Evolutionary conservation across 768 basidiomycete genomes (phyloP).

Genomic region (Auricularia heimuer): DNA sequence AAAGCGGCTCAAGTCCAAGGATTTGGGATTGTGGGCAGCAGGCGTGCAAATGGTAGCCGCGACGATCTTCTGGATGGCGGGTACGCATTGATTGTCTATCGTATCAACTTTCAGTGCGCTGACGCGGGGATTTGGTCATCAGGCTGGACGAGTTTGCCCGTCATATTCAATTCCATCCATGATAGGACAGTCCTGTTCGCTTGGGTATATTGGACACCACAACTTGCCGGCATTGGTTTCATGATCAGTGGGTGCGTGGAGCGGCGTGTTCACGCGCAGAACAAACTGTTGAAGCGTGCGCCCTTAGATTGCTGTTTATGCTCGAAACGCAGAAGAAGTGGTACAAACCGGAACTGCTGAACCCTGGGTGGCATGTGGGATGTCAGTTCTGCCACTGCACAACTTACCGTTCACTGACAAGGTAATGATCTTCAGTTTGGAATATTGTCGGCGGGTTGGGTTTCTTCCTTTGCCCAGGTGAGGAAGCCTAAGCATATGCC

Average conservation of each 20-base stretch:
- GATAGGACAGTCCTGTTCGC: slow-evolving; percentile 11
- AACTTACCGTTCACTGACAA: slow-evolving; percentile 1
- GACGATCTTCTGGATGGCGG: slow-evolving; percentile 49
- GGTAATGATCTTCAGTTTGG: slow-evolving; percentile 31
- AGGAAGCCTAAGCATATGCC: background rate
- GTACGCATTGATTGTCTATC: slow-evolving; percentile 25
- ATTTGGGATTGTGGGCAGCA: slow-evolving; percentile 40
- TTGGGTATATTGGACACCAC: slow-evolving; percentile 52
- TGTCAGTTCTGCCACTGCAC: slow-evolving; percentile 14
- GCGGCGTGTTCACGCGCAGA: background rate
- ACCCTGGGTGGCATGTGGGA: slow-evolving; percentile 48
- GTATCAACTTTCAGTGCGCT: slow-evolving; percentile 4
- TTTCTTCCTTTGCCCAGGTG: slow-evolving; percentile 39
- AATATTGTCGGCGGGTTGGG: slow-evolving; percentile 50
- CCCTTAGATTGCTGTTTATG: slow-evolving; percentile 31
- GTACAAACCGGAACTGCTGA: slow-evolving; percentile 35
- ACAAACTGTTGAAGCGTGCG: background rate
- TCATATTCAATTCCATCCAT: background rate
- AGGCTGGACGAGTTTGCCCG: slow-evolving; percentile 2
- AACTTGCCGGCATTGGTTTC: slow-evolving; percentile 52
- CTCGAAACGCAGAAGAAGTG: slow-evolving; percentile 46
- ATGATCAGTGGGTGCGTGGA: slow-evolving; percentile 31
- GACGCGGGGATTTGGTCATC: slow-evolving; percentile 10
- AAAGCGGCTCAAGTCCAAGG: slow-evolving; percentile 9
- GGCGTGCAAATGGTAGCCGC: slow-evolving; percentile 46